Evolutionary conservation across 2,329 filamentous ascomycete genomes (phyloP), one percentile per base, ranked within the genome.

Genomic region (Fusarium buharicum): DNA sequence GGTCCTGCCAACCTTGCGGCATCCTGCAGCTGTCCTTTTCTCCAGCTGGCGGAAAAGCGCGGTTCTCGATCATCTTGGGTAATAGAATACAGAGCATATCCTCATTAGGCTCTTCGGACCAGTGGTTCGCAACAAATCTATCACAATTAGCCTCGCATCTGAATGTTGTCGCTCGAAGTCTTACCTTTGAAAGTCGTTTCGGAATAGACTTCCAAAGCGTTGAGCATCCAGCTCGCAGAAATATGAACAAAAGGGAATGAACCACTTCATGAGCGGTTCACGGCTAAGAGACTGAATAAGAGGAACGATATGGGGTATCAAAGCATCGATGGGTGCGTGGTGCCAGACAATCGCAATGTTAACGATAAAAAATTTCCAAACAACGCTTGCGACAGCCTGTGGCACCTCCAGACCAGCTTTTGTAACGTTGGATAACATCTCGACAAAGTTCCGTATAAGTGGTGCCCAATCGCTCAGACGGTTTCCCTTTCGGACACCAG

Each of bases 191-290:
- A 98, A 93, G 54, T 91, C 88, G 33, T 87, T 89, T 8, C 93
- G 81, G 28, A 96, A 83, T n/a, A 97, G 80, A 62, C 86, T 88
- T 50, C 87, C 85, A 72, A 98, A 99, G 34, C 91, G 85, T 49
- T 89, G 85, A 2, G 83, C 73, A 40, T 93, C 88, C 31, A 96
- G 80, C 50, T 92, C 85, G 0, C 91, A 89, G 66, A 95, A 88
- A 48, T 91, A 88, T 13, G 89, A 89, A 75, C 92, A 97, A 75
- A 98, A 97, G 0, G 88, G 84, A 38, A 98, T 83, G 73, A 97
- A 98, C 79, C 88, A 89, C 47, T 77, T 77, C 70, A 89, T 85
- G 69, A 93, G 83, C 1, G 83, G 82, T 39, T 90, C 86, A 47
- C 84, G 84, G 4, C 85, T 87, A 43, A 96, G 78, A 4, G 80